Conservation (phyloP, 768 basidiomycete species). For the Roridomyces roridus region DNA sequence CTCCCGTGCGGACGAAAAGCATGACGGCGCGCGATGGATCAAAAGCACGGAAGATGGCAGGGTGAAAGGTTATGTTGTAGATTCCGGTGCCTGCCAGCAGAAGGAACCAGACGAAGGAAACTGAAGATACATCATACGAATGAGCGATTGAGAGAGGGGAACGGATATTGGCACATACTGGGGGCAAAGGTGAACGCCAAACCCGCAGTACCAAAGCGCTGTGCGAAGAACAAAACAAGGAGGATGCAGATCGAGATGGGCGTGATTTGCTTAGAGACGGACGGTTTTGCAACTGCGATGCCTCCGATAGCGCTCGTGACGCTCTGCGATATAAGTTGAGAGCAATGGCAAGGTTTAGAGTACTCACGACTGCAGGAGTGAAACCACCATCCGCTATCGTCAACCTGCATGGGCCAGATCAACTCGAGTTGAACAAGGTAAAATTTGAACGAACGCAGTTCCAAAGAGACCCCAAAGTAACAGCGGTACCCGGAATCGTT, state of each 20-base stretch:
- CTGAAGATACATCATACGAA: conserved; percentile 36
- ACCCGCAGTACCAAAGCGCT: conserved; percentile 64
- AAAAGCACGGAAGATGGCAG: conserved; percentile 68
- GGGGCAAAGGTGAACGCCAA: conserved; percentile 62
- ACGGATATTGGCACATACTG: conserved; percentile 34
- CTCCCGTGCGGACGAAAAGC: conserved; percentile 66
- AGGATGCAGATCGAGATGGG: conserved; percentile 69
- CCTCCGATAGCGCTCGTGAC: conserved; percentile 73
- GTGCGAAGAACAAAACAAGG: conserved; percentile 60
- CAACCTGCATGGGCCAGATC: conserved; percentile 37
- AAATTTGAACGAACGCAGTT: conserved; percentile 44
- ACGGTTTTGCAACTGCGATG: conserved; percentile 65
- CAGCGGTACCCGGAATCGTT: conserved; percentile 52
- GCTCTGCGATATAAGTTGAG: conserved; percentile 26
- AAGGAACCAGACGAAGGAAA: conserved; percentile 63
- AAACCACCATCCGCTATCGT: conserved; percentile 74
- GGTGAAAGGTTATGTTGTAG: conserved; percentile 58
- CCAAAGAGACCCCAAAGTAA: conserved; percentile 68
- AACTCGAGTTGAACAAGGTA: background rate
- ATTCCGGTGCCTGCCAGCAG: conserved; percentile 60
- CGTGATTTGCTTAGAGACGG: conserved; percentile 51
- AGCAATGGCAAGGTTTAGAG: background rate
- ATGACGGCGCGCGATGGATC: conserved; percentile 72
- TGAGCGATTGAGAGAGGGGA: background rate
- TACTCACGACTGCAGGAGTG: conserved; percentile 63